Percentiles rank a stretch among this genome's conserved stretches.
Conservation (phyloP, 345 rosid genomes). For the Excoecaria cochinchinensis region DNA sequence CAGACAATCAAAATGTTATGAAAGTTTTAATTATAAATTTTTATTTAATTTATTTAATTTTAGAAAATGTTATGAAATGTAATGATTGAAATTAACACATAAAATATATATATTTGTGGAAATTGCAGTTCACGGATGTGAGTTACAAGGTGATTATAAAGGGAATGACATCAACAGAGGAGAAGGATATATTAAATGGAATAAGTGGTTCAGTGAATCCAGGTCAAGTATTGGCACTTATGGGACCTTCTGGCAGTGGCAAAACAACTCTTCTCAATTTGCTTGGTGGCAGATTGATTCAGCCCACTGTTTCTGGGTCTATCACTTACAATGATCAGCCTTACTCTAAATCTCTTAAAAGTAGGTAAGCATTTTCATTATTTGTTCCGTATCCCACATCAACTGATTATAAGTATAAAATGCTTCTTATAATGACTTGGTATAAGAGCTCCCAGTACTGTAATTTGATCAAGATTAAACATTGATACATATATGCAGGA, state of each 20-base stretch:
- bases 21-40: too few relatives aligned
- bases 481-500: slow-evolving; percentile 41
- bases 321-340: slow-evolving; percentile 79
- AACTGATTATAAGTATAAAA: too few relatives aligned
- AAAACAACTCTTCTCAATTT: slow-evolving; percentile 83
- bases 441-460: too few relatives aligned
- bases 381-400: too few relatives aligned
- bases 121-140: slow-evolving; percentile 73
- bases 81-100: too few relatives aligned
- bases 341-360: slow-evolving; percentile 75
- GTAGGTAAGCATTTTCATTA: slow-evolving; percentile 48
- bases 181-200: slow-evolving; percentile 76
- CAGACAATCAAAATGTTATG: too few relatives aligned
- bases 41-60: too few relatives aligned
- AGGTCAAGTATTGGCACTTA: slow-evolving; percentile 91
- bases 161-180: slow-evolving; percentile 51
- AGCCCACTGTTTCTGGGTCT: slow-evolving; percentile 54
- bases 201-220: slow-evolving; percentile 77
- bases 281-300: slow-evolving; percentile 70
- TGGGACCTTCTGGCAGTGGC: slow-evolving; percentile 99
- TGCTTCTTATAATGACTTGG: too few relatives aligned
- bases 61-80: too few relatives aligned
- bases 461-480: too few relatives aligned
- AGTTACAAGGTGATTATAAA: slow-evolving; percentile 72
- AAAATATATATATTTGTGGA: not conserved